Evolutionary conservation across 2,329 filamentous ascomycete species (phyloP).

Genomic region (Alternaria sp.): DNA sequence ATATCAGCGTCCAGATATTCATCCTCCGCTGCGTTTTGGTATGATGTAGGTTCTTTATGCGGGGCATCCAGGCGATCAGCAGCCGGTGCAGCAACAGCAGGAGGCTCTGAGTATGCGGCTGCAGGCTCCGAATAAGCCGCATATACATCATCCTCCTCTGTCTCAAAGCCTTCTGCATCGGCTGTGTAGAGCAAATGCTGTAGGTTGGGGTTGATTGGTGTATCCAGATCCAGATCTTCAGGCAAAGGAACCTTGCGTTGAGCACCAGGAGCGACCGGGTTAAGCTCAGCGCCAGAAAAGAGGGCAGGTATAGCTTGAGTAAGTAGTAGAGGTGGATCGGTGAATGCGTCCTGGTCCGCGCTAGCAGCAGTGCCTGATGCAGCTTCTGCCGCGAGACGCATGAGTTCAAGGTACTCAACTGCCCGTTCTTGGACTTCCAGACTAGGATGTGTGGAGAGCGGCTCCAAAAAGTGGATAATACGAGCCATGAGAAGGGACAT

Average conservation of each 20-base stretch:
- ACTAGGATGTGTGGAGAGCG: constrained; percentile 78
- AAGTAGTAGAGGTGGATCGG: constrained; percentile 79
- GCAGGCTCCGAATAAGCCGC: constrained; percentile 55
- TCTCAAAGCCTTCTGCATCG: constrained; percentile 53
- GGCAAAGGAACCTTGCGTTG: constrained; percentile 87
- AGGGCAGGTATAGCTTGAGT: constrained; percentile 90
- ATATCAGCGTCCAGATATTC: constrained; percentile 75
- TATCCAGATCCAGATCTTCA: constrained; percentile 76
- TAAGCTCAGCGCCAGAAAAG: constrained; percentile 85
- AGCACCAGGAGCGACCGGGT: constrained; percentile 83
- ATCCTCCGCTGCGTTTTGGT: constrained; percentile 55
- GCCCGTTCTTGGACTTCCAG: constrained; percentile 94
- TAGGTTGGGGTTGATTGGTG: constrained; percentile 80
- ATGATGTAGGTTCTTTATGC: constrained; percentile 48
- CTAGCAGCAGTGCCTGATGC: constrained; percentile 68
- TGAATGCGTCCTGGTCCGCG: constrained; percentile 69
- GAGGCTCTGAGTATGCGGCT: constrained; percentile 26
- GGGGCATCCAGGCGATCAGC: constrained; percentile 53
- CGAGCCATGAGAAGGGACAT: constrained; percentile 80
- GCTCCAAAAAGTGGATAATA: constrained; percentile 81
- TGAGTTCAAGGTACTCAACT: constrained; percentile 88
- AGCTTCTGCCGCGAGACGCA: constrained; percentile 86
- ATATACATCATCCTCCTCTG: constrained; percentile 54
- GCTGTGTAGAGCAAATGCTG: constrained; percentile 66
- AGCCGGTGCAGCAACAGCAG: constrained; percentile 42